A percentile compares a stretch with the other conserved stretches of the same genome.
These are phyloP conservation scores for Melastoma malabathricum DNA, from an alignment of 345 rosid species.

Conservation along the genomic window DNA sequence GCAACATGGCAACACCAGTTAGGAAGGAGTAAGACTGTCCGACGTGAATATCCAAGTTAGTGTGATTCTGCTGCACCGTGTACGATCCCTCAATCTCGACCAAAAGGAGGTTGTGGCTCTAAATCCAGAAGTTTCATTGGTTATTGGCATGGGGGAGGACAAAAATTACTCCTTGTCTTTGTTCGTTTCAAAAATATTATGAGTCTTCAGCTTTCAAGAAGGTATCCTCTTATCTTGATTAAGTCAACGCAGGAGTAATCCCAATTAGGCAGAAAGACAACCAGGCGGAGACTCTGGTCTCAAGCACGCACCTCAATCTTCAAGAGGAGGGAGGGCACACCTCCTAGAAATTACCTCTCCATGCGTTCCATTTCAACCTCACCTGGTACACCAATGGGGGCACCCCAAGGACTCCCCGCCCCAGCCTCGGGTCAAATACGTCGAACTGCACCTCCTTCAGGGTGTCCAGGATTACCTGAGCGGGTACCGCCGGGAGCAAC, in stretches of 20 bases:
- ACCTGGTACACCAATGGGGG: slow-evolving; percentile 70
- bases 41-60: slow-evolving; percentile 93
- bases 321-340: background rate
- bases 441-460: slow-evolving; percentile 55
- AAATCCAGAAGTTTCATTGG: slow-evolving; percentile 96
- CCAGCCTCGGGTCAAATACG: slow-evolving; percentile 69
- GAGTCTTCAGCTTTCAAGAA: too few species aligned
- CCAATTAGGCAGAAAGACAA: too few species aligned
- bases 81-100: slow-evolving; percentile 94
- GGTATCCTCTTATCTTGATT: too few species aligned
- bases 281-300: too few species aligned
- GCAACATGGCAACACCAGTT: slow-evolving; percentile 89
- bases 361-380: slow-evolving; percentile 73
- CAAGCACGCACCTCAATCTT: background rate
- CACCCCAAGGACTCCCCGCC: slow-evolving; percentile 60
- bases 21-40: slow-evolving; percentile 90
- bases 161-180: too few species aligned
- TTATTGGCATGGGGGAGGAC: too few species aligned
- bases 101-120: slow-evolving; percentile 76
- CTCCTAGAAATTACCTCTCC: slow-evolving; percentile 48
- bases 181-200: too few species aligned
- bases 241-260: too few species aligned
- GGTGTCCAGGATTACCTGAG: slow-evolving; percentile 58
- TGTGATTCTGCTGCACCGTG: slow-evolving; percentile 93
- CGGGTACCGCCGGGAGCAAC: slow-evolving; percentile 67